phyloP scores from a whole-genome alignment of 2,329 filamentous ascomycete genomes.

The Ophiostoma montium region DNA sequence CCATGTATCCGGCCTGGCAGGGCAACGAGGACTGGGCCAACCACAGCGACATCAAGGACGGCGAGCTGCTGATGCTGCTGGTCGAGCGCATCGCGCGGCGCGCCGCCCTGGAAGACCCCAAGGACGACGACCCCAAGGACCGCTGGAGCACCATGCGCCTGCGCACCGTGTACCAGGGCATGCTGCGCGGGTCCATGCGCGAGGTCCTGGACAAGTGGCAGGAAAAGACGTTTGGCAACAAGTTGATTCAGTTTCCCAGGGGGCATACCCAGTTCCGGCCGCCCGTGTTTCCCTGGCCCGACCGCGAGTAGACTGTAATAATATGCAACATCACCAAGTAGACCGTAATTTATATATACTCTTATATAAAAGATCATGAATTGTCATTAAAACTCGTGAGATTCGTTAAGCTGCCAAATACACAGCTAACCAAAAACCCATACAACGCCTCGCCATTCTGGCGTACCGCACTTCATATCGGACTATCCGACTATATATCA shows the following conservation, averaged over 20 bases:
- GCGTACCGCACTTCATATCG: background rate
- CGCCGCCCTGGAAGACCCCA: background rate
- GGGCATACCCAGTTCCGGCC: background rate
- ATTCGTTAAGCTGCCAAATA: background rate
- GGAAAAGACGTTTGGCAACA: background rate
- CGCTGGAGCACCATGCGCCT: background rate
- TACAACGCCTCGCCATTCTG: background rate
- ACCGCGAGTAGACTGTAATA: background rate
- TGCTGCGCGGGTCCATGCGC: slow-evolving; percentile 2
- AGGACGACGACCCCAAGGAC: background rate
- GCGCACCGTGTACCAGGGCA: slow-evolving; percentile 8
- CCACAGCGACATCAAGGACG: background rate
- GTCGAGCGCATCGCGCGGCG: background rate
- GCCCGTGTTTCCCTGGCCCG: slow-evolving; percentile 1
- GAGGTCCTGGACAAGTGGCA: background rate
- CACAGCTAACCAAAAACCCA: background rate
- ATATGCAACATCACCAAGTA: background rate
- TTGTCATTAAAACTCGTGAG: background rate
- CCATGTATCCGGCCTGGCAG: slow-evolving; percentile 6
- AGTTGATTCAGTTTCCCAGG: background rate
- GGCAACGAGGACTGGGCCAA: background rate
- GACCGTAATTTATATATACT: background rate
- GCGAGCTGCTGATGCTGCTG: slow-evolving; percentile 3
- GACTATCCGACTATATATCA: background rate
- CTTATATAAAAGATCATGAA: background rate